Percentiles rank a stretch among this genome's conserved stretches.
These are phyloP conservation scores for Pulveroboletus sp. DNA, from an alignment of 768 basidiomycete species.

Conservation along the genomic window DNA sequence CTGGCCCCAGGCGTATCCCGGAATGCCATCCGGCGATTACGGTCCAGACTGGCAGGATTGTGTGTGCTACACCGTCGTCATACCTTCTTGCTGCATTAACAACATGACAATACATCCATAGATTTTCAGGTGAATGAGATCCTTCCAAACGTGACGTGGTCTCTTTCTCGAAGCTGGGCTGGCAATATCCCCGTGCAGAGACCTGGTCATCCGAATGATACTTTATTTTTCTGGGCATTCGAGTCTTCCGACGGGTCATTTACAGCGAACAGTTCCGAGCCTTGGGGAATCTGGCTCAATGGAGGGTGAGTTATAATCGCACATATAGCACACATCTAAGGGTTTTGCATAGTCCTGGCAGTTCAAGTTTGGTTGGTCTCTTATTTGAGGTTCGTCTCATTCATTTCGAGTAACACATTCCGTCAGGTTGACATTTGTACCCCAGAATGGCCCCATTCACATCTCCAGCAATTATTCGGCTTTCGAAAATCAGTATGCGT, in stretches of 20 bases:
- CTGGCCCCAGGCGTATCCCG: slow-evolving; percentile 39
- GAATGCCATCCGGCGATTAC: slow-evolving; percentile 42
- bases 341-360: slow-evolving; percentile 52
- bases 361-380: slow-evolving; percentile 62
- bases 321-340: not conserved
- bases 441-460: slow-evolving; percentile 65
- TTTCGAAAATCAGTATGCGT: slow-evolving; percentile 49
- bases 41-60: slow-evolving; percentile 60
- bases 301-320: slow-evolving; percentile 43
- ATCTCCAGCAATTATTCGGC: slow-evolving; percentile 48
- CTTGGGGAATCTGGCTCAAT: slow-evolving; percentile 72
- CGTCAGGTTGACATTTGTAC: too few relatives aligned
- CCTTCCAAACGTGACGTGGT: slow-evolving; percentile 59
- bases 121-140: slow-evolving; percentile 54
- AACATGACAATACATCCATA: slow-evolving; percentile 15
- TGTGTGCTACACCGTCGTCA: slow-evolving; percentile 25
- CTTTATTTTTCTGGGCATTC: slow-evolving; percentile 61
- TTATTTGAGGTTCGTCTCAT: slow-evolving; percentile 59
- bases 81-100: not conserved
- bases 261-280: slow-evolving; percentile 39
- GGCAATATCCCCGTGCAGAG: slow-evolving; percentile 64
- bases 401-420: not conserved
- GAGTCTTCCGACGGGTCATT: slow-evolving; percentile 55
- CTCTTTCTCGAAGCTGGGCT: slow-evolving; percentile 38
- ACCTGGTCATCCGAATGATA: slow-evolving; percentile 54